Evolutionary conservation across 2,329 filamentous ascomycete species (phyloP).

Genomic region (Arthrobotrys sinensis): DNA sequence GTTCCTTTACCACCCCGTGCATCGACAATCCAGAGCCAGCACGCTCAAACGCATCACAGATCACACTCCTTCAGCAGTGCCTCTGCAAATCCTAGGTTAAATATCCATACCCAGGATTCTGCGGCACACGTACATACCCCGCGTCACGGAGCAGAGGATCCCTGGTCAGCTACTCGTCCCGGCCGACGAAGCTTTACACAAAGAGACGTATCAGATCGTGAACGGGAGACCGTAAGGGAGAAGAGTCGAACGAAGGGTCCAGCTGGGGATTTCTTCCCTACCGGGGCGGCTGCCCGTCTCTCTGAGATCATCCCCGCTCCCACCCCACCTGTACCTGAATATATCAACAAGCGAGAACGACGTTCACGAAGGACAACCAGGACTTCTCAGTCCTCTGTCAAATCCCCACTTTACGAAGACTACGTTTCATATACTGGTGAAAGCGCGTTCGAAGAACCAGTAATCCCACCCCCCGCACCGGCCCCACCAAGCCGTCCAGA

Average conservation of each 20-base stretch:
- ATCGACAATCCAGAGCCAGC: conserved; percentile 52
- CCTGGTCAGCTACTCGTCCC: conserved; percentile 34
- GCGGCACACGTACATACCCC: conserved; percentile 47
- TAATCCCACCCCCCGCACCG: conserved; percentile 51
- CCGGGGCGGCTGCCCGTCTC: conserved; percentile 53
- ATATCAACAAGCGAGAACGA: conserved; percentile 49
- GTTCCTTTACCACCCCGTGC: conserved; percentile 43
- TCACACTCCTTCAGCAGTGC: conserved; percentile 56
- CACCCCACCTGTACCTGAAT: conserved; percentile 56
- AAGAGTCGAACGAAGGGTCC: conserved; percentile 53
- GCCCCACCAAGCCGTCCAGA: conserved; percentile 57
- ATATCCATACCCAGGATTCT: conserved; percentile 45
- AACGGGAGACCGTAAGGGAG: conserved; percentile 53
- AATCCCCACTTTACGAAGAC: conserved; percentile 54
- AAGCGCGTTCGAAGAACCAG: conserved; percentile 51
- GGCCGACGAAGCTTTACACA: conserved; percentile 49
- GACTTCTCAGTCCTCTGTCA: conserved; percentile 52
- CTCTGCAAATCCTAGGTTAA: conserved; percentile 45
- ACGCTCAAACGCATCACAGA: conserved; percentile 54
- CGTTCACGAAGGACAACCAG: conserved; percentile 42
- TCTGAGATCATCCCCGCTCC: conserved; percentile 59
- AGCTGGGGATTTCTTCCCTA: conserved; percentile 51
- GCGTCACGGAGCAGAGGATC: conserved; percentile 49
- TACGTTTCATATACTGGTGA: conserved; percentile 54
- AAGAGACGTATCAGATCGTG: conserved; percentile 48